Evolutionary conservation across 2,329 filamentous ascomycete genomes (phyloP).

Genomic region (Exophiala spinifera): DNA sequence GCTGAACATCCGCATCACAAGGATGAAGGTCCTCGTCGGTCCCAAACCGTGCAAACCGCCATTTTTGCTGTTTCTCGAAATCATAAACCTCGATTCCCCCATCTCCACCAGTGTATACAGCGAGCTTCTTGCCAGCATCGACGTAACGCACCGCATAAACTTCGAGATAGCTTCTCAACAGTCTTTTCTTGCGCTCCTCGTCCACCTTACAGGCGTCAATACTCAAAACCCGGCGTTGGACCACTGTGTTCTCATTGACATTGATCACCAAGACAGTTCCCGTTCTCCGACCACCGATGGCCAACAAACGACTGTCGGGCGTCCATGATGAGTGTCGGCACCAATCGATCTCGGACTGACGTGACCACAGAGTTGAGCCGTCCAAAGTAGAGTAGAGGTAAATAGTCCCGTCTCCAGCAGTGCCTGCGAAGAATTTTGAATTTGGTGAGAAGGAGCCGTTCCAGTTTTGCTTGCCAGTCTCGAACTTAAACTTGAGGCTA

Average conservation of each 20-base stretch:
- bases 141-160: background rate
- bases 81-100: slow-evolving; percentile 4
- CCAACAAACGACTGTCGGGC: background rate
- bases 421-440: background rate
- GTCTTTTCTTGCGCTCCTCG: slow-evolving; percentile 3
- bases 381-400: background rate
- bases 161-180: slow-evolving; percentile 2
- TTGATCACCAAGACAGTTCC: background rate
- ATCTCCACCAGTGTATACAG: slow-evolving; percentile 2
- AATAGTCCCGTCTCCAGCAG: slow-evolving; percentile 1
- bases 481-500: slow-evolving; percentile 1
- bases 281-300: background rate
- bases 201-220: background rate
- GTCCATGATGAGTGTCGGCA: slow-evolving; percentile 1
- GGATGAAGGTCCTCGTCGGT: background rate
- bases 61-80: slow-evolving; percentile 1
- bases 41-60: slow-evolving; percentile 1
- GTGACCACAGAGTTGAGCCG: slow-evolving; percentile 1
- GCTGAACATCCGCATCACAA: background rate
- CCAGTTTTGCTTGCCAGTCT: slow-evolving; percentile 4
- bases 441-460: slow-evolving; percentile 2
- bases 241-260: background rate
- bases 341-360: background rate
- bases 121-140: slow-evolving; percentile 1
- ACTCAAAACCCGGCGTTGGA: background rate